Conservation (phyloP, 768 basidiomycete species). For the Suillus brevipes region DNA sequence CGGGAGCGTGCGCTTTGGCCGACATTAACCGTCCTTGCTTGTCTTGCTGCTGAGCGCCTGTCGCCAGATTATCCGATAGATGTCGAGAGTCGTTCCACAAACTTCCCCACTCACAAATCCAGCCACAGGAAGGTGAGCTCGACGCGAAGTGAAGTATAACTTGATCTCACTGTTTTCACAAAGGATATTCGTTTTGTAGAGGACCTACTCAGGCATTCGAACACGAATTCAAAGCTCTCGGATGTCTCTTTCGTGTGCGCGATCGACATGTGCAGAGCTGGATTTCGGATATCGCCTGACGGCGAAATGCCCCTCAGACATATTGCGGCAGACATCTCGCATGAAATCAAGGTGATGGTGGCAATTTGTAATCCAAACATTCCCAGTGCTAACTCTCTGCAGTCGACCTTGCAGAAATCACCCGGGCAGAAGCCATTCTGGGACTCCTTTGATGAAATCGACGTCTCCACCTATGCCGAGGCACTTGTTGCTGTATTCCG, state of each 20-base stretch:
- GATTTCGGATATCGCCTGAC: slow-evolving; percentile 52
- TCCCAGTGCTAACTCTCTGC: slow-evolving; percentile 23
- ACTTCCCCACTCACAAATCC: slow-evolving; percentile 31
- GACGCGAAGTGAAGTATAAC: no score
- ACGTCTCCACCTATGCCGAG: slow-evolving; percentile 76
- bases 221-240: slow-evolving; percentile 53
- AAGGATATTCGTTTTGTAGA: slow-evolving; percentile 61
- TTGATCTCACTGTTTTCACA: slow-evolving; percentile 1
- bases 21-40: slow-evolving; percentile 69
- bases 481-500: slow-evolving; percentile 72
- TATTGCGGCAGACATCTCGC: slow-evolving; percentile 70
- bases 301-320: slow-evolving; percentile 64
- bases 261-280: slow-evolving; percentile 74
- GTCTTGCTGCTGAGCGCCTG: slow-evolving; percentile 74
- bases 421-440: slow-evolving; percentile 63
- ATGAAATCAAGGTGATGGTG: slow-evolving; percentile 69
- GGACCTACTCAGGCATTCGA: slow-evolving; percentile 59
- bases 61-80: slow-evolving; percentile 52
- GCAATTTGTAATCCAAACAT: not conserved
- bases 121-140: slow-evolving; percentile 32
- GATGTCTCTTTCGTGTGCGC: slow-evolving; percentile 73
- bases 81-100: slow-evolving; percentile 32
- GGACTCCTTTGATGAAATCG: slow-evolving; percentile 68
- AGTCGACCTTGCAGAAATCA: slow-evolving; percentile 19
- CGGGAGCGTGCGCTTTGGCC: slow-evolving; percentile 73